Conservation (phyloP, 306 rosid species). For the Cicer pinnatifidum region DNA sequence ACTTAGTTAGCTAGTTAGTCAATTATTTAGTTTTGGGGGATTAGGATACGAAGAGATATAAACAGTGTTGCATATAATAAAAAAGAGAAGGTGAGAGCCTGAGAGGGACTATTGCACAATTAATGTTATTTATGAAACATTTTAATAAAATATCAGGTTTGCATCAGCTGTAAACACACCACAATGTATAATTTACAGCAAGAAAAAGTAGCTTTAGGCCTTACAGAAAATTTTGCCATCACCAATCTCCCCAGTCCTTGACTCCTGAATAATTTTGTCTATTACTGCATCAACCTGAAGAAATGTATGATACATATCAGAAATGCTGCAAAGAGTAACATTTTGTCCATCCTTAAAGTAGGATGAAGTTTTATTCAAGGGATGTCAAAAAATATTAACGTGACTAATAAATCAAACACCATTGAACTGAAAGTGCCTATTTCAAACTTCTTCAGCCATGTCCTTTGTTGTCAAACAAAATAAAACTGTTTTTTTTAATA, state of each 20-base stretch:
- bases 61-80: background rate
- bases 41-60: background rate
- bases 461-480: background rate
- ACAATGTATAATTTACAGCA: slow-evolving; percentile 21
- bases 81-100: background rate
- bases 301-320: slow-evolving; percentile 31
- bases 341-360: slow-evolving; percentile 10
- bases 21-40: background rate
- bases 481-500: slow-evolving; percentile 14
- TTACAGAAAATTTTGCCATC: slow-evolving; percentile 94
- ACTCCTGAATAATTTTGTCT: slow-evolving; percentile 71
- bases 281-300: slow-evolving; percentile 78
- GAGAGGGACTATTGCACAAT: background rate
- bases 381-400: slow-evolving; percentile 18
- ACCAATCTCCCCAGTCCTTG: slow-evolving; percentile 92
- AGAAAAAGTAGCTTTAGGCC: slow-evolving; percentile 44
- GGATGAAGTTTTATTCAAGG: background rate
- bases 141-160: background rate
- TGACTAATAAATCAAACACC: slow-evolving; percentile 17
- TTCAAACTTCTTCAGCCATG: slow-evolving; percentile 22
- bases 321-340: slow-evolving; percentile 35
- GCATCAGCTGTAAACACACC: background rate
- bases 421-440: background rate
- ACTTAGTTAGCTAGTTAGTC: background rate
- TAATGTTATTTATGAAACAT: background rate